These are phyloP conservation scores for Candida nemodendra DNA, from an alignment of 805 yeast genomes.

Conservation along the genomic window DNA sequence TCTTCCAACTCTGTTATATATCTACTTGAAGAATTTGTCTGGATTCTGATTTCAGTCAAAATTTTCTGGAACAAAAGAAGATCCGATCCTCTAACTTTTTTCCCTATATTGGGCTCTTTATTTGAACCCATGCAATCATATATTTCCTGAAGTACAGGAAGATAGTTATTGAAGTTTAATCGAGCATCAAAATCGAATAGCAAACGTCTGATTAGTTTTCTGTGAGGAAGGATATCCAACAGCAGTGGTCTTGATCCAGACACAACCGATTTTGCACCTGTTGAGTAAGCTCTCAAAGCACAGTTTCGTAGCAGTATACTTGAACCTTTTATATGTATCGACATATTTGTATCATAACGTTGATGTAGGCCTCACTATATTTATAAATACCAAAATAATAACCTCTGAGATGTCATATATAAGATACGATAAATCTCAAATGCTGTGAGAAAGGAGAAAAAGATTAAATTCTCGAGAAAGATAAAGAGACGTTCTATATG, in stretches of 20 bases:
- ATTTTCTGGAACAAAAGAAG: slow-evolving; percentile 68
- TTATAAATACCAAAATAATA: no score
- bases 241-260: slow-evolving; percentile 36
- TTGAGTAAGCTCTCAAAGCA: no score
- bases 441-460: no score
- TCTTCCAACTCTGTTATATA: slow-evolving; percentile 63
- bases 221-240: slow-evolving; percentile 54
- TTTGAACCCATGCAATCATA: slow-evolving; percentile 46
- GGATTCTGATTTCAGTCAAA: slow-evolving; percentile 56
- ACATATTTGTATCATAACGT: no score
- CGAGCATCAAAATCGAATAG: slow-evolving; percentile 67
- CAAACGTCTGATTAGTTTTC: slow-evolving; percentile 53
- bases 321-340: no score
- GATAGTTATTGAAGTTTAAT: slow-evolving; percentile 49
- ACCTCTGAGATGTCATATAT: no score
- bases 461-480: no score
- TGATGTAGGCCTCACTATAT: no score
- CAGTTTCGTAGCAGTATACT: no score
- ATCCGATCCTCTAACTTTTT: slow-evolving; percentile 51
- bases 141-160: slow-evolving; percentile 51
- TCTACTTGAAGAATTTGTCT: slow-evolving; percentile 58
- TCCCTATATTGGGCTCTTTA: slow-evolving; percentile 15
- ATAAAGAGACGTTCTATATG: no score
- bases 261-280: not conserved
- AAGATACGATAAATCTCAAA: no score